A percentile compares a stretch with the other conserved stretches of the same genome.
Evolutionary conservation across 345 rosid species (phyloP).

Genomic region (Acer campestre): DNA sequence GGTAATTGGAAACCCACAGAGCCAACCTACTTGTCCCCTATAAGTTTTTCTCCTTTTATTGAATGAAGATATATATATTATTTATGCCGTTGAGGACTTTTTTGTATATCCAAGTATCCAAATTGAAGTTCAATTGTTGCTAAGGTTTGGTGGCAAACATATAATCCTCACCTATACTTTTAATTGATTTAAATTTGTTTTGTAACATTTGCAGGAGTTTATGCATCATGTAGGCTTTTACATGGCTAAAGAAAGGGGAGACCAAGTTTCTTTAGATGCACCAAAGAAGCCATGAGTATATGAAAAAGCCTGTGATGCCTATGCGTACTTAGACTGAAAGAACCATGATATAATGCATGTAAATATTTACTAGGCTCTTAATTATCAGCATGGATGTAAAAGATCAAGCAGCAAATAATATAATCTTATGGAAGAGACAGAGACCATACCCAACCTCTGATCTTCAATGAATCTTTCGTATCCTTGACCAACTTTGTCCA

Average conservation of each 20-base stretch:
- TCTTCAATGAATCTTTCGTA: no score
- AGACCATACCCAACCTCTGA: no score
- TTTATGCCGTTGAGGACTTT: no score
- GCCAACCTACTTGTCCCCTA: no score
- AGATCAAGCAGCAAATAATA: no score
- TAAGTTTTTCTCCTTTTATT: no score
- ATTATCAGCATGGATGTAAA: neutral
- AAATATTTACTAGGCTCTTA: neutral
- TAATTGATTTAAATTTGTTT: neutral
- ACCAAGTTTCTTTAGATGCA: slow-evolving; percentile 34
- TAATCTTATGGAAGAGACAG: no score
- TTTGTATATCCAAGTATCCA: no score
- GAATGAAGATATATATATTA: no score
- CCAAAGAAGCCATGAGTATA: slow-evolving; percentile 20
- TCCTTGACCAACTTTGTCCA: no score
- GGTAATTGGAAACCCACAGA: no score
- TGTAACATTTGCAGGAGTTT: slow-evolving; percentile 35
- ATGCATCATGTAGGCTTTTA: slow-evolving; percentile 60
- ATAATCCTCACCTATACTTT: neutral
- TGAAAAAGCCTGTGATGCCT: neutral
- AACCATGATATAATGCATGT: neutral
- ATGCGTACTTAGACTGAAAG: neutral
- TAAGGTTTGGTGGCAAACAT: neutral
- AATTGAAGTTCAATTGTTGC: neutral
- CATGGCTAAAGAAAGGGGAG: slow-evolving; percentile 65